Base-by-base conservation (phyloP, 2,329 filamentous ascomycete species). In the Lojkania enalia region DNA sequence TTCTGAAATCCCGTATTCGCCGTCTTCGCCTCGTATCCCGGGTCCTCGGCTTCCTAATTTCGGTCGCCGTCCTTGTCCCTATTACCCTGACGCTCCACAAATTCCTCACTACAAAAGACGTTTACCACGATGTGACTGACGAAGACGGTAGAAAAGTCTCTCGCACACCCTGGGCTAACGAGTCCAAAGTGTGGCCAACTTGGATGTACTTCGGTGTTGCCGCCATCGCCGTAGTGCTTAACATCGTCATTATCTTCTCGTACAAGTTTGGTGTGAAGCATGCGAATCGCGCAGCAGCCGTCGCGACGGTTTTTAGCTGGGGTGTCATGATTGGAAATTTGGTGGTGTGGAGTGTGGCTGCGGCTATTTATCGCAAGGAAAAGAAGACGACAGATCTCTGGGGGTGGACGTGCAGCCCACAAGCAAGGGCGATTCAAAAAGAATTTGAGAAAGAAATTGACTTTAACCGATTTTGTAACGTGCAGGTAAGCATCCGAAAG, bases 361-460 rank as follows among this genome's bases (percentile, higher is more conserved):
- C 58, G 30, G 52, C 40, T 1, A 32, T 73, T 31, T 74, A 73
- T 49, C 51, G 67, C 1, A 51, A 47, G 33, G 65, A 71, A 30
- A 72, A 69, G 50, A 66, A 66, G 46, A 60, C 54, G 23, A 57
- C 63, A 48, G 70, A 73, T 60, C 52, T 73, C 2, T 74, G 71
- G 71, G 71, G 71, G 0, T 74, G 71, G 71, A 71, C 63, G 19
- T 72, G 69, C 46, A 64, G 59, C 54, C 25, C 46, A 2, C 52
- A 53, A 1, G 71, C 71, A 25, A 37, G 58, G 36, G 57, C 54
- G 42, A 63, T 73, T 13, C 71, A 73, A 55, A 54, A 58, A 33
- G 61, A 65, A n/a, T 67, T 74, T 46, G 49, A 48, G 27, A 46
- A 55, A 3, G 60, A 67, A 36, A 55, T 74, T 19, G 55, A 71